Conservation (phyloP, 2,329 filamentous ascomycete genomes). For the Elsinoe arachidis region DNA sequence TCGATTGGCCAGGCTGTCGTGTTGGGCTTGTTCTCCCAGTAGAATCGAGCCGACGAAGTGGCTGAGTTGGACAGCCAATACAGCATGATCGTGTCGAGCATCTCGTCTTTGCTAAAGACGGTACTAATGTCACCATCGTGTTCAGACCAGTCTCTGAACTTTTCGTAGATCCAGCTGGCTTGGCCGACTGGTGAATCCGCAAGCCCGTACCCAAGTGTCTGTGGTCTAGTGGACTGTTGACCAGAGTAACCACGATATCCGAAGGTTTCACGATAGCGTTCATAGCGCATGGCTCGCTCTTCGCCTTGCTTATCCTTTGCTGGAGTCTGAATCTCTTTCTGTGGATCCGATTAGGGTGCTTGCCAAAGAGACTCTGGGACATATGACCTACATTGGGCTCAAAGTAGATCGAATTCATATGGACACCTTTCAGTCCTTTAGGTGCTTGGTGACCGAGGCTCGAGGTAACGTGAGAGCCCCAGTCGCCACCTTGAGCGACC, state of each 20-base stretch:
- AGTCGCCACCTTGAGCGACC: conserved; percentile 15
- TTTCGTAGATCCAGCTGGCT: conserved; percentile 21
- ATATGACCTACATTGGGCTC: background rate
- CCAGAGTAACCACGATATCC: conserved; percentile 6
- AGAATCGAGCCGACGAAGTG: conserved; percentile 21
- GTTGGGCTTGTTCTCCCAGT: conserved; percentile 21
- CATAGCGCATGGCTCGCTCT: conserved; percentile 10
- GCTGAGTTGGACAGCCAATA: conserved; percentile 24
- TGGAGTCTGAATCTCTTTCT: conserved; percentile 17
- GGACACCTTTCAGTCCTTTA: conserved; percentile 12
- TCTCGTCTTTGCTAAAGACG: conserved; percentile 23
- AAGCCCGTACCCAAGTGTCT: conserved; percentile 16
- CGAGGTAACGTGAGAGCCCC: conserved; percentile 13
- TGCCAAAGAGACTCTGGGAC: background rate
- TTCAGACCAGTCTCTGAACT: conserved; percentile 17
- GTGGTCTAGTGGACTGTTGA: conserved; percentile 1
- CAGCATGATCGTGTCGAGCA: conserved; percentile 17
- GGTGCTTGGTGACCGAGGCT: conserved; percentile 13
- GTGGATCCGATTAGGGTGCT: background rate
- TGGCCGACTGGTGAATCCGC: conserved; percentile 20
- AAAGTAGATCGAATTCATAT: conserved; percentile 13
- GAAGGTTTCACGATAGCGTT: background rate
- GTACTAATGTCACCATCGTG: conserved; percentile 17
- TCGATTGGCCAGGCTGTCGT: conserved; percentile 20
- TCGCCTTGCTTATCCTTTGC: conserved; percentile 13